Base-by-base conservation (phyloP, 176 grass and related monocot genomes). In the Areca catechu region DNA sequence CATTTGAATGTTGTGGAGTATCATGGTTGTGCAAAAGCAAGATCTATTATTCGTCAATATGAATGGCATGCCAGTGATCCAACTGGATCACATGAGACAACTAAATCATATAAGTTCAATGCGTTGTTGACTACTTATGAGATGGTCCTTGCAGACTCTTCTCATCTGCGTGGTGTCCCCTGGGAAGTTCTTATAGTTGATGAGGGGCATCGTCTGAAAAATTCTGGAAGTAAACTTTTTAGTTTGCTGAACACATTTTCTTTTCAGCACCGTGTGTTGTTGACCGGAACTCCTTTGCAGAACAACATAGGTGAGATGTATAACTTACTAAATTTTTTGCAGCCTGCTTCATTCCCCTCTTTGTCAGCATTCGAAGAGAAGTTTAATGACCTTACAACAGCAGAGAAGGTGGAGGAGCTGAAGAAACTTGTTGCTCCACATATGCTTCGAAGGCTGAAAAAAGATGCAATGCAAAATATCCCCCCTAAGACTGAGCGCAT, bases 271-370 rank as follows among this genome's bases (percentile, higher is more conserved):
- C 87, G 93, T 71, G 79, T 98, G 70, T 83, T 98, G 65, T 79
- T 98, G 75, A 98, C 93, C 27, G 93, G 93, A 71, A 98, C 93
- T 61, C 93, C 93, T 7, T 74, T 98, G 67, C 93, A 92, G 73
- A 98, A 98, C 64, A 98, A 98, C 63, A 98, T 92, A 29, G 93
- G 93, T 21, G 93, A 98, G 74, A 98, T 98, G 93, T 98, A 92
- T 56, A 98, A 92, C 65, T 69, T 98, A 61, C 76, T 92, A 52
- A 92, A 98, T 65, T 98, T 98, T 75, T 80, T 98, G 65, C 93
- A 98, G 22, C 88, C 93, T 74, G 67, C 64, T 74, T 98, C 88
- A 78, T 98, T 98, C 71, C 88, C 93, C 28, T 98, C 83, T 78
- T 74, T 98, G 27, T 70, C 76, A 56, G 83, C 73, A 64, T 92